Conservation (phyloP, 1,284 basidiomycete species). For the Ceratobasidium papillatum region DNA sequence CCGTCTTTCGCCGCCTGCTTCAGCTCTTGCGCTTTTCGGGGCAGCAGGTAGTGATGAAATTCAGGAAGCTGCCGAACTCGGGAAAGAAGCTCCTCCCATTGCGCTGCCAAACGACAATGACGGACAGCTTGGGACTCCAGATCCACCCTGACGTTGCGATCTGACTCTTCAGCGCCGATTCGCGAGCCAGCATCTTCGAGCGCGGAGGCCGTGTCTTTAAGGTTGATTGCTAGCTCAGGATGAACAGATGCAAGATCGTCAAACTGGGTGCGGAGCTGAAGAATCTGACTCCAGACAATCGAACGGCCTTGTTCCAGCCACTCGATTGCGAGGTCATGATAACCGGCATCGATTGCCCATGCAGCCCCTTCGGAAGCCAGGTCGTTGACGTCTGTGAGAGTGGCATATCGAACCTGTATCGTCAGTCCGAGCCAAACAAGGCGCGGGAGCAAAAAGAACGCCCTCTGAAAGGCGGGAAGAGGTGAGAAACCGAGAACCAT, state of each 20-base stretch:
- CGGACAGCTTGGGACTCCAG: no score
- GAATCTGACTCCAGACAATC: slow-evolving; percentile 9
- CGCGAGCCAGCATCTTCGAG: slow-evolving; percentile 9
- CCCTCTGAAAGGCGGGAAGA: not conserved
- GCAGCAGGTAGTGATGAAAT: no score
- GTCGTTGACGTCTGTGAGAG: not conserved
- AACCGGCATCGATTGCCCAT: not conserved
- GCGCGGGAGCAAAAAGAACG: not conserved
- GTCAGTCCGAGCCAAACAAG: slow-evolving; percentile 1
- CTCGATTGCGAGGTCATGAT: not conserved
- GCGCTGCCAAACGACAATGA: no score
- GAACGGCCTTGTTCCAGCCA: slow-evolving; percentile 23
- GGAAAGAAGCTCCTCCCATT: no score
- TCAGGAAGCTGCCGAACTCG: no score
- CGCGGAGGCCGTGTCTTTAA: not conserved
- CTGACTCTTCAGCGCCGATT: not conserved
- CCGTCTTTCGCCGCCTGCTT: no score
- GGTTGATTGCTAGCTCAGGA: not conserved
- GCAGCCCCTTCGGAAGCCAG: slow-evolving; percentile 12
- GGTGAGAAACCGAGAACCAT: not conserved
- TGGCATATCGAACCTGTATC: not conserved
- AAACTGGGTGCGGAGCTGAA: not conserved
- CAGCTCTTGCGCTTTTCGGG: no score
- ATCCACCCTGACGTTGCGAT: not conserved
- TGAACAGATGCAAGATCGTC: not conserved